Evolutionary conservation across 441 rosid genomes (phyloP).

Genomic region (Oxalis stricta): DNA sequence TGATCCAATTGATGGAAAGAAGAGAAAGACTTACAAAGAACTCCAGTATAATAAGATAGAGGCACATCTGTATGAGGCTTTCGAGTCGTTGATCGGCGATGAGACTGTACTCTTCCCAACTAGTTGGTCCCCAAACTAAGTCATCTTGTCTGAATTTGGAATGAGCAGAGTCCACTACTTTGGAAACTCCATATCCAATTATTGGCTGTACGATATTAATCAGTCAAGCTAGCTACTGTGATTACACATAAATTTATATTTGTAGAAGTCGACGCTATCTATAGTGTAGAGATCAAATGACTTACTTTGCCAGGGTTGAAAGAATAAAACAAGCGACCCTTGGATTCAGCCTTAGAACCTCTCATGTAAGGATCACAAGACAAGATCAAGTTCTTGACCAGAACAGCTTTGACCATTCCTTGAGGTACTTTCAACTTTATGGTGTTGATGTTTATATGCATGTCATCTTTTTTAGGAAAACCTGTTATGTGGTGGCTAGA

Average conservation of each 20-base stretch:
- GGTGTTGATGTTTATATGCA: not conserved
- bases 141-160: conserved; percentile 16
- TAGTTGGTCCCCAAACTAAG: conserved; percentile 15
- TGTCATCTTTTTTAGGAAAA: not conserved
- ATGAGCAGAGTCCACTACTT: conserved; percentile 14
- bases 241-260: too few relatives aligned
- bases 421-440: not conserved
- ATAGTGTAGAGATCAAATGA: too few relatives aligned
- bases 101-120: conserved; percentile 19
- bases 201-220: not conserved
- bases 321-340: not conserved
- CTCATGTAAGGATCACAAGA: not conserved
- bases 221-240: too few relatives aligned
- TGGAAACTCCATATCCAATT: conserved; percentile 2
- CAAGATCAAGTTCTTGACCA: not conserved
- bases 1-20: not conserved
- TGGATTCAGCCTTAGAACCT: not conserved
- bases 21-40: not conserved
- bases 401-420: not conserved
- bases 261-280: too few relatives aligned
- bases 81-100: not conserved
- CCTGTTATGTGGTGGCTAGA: not conserved
- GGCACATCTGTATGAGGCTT: not conserved
- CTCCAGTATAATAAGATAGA: not conserved
- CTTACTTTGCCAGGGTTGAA: not conserved